phyloP scores from a whole-genome alignment of 1,284 basidiomycete genomes.

The Cryptococcus maquisensis region DNA sequence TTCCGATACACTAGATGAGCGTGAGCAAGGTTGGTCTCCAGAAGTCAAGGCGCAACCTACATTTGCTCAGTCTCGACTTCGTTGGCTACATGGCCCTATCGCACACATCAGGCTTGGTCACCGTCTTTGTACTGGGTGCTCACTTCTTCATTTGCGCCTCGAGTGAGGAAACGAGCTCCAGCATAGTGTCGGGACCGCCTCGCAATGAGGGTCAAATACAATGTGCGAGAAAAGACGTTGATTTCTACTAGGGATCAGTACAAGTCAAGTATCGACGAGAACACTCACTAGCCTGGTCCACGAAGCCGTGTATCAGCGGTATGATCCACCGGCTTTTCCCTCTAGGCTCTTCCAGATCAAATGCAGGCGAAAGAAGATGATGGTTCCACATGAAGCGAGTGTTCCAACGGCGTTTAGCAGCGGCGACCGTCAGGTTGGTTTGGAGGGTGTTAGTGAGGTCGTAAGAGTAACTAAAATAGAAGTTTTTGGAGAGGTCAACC shows the following conservation, averaged over 20 bases:
- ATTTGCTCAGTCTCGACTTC: constrained; percentile 99
- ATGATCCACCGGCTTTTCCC: constrained; percentile 77
- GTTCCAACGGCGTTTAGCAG: constrained; percentile 57
- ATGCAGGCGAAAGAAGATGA: constrained; percentile 69
- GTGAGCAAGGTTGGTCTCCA: not conserved
- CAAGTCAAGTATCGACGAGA: too few relatives aligned
- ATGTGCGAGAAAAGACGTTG: constrained; percentile 79
- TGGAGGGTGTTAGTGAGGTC: constrained; percentile 94
- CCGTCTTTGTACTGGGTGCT: not conserved
- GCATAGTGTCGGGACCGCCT: constrained; percentile 92
- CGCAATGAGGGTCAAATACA: constrained; percentile 92
- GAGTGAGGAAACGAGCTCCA: constrained; percentile 89
- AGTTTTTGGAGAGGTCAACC: constrained; percentile 97
- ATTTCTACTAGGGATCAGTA: constrained; percentile 60
- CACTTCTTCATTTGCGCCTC: constrained; percentile 77
- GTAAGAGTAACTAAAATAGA: constrained; percentile 98
- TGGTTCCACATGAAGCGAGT: constrained; percentile 97
- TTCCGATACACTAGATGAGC: constrained; percentile 65
- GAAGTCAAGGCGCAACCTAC: constrained; percentile 18
- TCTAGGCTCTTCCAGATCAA: constrained; percentile 50
- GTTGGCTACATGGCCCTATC: constrained; percentile 92
- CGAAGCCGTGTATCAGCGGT: constrained; percentile 84
- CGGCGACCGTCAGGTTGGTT: constrained; percentile 71
- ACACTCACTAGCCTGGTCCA: constrained; percentile 91
- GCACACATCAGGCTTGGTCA: not conserved